Evolutionary conservation across 2,329 filamentous ascomycete genomes (phyloP).

Genomic region (Fusarium pilosicola): DNA sequence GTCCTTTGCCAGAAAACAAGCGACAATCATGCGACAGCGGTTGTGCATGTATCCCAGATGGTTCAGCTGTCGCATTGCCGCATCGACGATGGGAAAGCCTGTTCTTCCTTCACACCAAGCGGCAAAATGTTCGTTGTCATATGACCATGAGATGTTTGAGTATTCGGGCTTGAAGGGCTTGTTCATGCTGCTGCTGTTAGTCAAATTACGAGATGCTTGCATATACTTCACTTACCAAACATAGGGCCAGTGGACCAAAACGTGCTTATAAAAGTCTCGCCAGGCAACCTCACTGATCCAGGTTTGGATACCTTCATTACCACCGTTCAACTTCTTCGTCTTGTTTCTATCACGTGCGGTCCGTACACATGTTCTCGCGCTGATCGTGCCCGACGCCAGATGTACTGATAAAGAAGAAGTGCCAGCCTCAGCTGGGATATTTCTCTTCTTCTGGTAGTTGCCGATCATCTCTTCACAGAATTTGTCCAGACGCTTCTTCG

Average conservation of each 20-base stretch:
- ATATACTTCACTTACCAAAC: slow-evolving; percentile 65
- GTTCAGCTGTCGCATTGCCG: slow-evolving; percentile 82
- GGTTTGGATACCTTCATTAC: slow-evolving; percentile 70
- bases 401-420: slow-evolving; percentile 80
- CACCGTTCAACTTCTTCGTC: slow-evolving; percentile 72
- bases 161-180: slow-evolving; percentile 82
- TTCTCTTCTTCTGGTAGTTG: slow-evolving; percentile 71
- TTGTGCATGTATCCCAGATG: slow-evolving; percentile 84
- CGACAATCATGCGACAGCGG: slow-evolving; percentile 83
- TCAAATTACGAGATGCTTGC: no score
- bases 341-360: slow-evolving; percentile 71
- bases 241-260: slow-evolving; percentile 86
- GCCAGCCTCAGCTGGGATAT: slow-evolving; percentile 68
- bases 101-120: slow-evolving; percentile 81
- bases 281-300: slow-evolving; percentile 89
- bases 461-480: slow-evolving; percentile 74
- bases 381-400: slow-evolving; percentile 73
- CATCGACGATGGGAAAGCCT: slow-evolving; percentile 85
- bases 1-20: slow-evolving; percentile 83
- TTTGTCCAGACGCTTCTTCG: slow-evolving; percentile 67
- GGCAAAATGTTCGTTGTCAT: slow-evolving; percentile 72
- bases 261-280: slow-evolving; percentile 90
- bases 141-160: slow-evolving; percentile 84
- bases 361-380: slow-evolving; percentile 73
- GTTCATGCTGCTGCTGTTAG: slow-evolving; percentile 57